Percentiles rank a stretch among this genome's conserved stretches.
Evolutionary conservation across 495 filamentous ascomycete genomes (phyloP).

Genomic region (Tuber calosporum): DNA sequence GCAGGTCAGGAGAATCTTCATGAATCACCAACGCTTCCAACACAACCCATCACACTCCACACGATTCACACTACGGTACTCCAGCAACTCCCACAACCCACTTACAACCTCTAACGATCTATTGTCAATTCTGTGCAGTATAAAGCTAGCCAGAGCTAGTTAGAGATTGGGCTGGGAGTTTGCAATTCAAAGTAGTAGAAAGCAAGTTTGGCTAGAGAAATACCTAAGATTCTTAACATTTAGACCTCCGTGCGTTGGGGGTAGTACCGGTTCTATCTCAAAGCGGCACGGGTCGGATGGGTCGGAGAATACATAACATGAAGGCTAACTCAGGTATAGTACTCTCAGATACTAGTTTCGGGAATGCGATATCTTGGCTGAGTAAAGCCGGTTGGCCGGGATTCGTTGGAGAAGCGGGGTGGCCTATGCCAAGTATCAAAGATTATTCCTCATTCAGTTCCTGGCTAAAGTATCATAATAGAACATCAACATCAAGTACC

Average conservation of each 20-base stretch:
- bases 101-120: no score
- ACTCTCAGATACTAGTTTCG: background rate
- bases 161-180: background rate
- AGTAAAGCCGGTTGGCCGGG: background rate
- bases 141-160: background rate
- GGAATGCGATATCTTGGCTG: background rate
- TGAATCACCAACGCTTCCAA: no score
- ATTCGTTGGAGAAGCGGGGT: background rate
- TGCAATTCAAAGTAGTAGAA: background rate
- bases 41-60: no score
- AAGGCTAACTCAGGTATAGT: background rate
- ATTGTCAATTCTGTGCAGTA: background rate
- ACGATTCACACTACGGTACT: no score
- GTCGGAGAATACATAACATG: background rate
- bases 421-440: background rate
- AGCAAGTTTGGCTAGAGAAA: background rate
- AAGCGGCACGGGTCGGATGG: background rate
- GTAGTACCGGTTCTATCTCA: background rate
- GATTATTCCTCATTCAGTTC: background rate
- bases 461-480: background rate
- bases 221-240: background rate
- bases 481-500: background rate
- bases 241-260: background rate
- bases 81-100: no score
- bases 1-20: no score